These are phyloP conservation scores for Hypomyces rosellus DNA, from an alignment of 2,329 filamentous ascomycete genomes.

Conservation along the genomic window DNA sequence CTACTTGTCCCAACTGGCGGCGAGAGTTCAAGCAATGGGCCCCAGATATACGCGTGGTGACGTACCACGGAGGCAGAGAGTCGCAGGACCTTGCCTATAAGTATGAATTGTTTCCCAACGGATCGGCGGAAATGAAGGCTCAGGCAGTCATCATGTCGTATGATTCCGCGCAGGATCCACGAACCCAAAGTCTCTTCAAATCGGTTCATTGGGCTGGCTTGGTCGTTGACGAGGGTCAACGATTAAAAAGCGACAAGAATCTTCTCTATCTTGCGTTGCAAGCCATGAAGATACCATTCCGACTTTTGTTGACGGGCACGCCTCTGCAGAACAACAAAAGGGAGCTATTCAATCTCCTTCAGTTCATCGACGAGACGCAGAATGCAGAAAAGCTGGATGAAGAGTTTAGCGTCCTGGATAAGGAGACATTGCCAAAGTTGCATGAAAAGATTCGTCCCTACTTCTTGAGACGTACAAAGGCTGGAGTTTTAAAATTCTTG, in stretches of 20 bases:
- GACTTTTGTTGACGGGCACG: conserved; percentile 82
- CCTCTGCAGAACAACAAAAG: conserved; percentile 93
- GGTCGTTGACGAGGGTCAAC: conserved; percentile 91
- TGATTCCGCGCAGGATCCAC: conserved; percentile 74
- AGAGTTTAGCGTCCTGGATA: conserved; percentile 70
- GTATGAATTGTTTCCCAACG: conserved; percentile 76
- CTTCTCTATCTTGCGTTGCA: conserved; percentile 70
- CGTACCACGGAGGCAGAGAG: conserved; percentile 75
- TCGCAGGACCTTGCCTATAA: conserved; percentile 71
- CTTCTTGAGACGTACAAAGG: conserved; percentile 73
- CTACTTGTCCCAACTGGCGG: conserved; percentile 96
- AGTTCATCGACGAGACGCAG: conserved; percentile 72
- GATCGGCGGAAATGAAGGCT: conserved; percentile 64
- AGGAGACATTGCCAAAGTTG: conserved; percentile 72
- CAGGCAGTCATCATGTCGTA: conserved; percentile 95
- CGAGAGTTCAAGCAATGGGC: conserved; percentile 94
- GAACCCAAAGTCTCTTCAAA: conserved; percentile 59
- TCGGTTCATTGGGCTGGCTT: conserved; percentile 77
- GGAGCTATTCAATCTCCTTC: conserved; percentile 92
- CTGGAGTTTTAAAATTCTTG: conserved; percentile 82
- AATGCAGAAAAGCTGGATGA: conserved; percentile 69
- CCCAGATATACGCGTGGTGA: conserved; percentile 78
- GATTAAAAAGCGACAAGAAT: conserved; percentile 88
- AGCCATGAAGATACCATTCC: conserved; percentile 71
- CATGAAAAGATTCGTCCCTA: conserved; percentile 76